Conservation (phyloP, 371 early-diverging fungal genomes). For the Mucor mucedo region DNA sequence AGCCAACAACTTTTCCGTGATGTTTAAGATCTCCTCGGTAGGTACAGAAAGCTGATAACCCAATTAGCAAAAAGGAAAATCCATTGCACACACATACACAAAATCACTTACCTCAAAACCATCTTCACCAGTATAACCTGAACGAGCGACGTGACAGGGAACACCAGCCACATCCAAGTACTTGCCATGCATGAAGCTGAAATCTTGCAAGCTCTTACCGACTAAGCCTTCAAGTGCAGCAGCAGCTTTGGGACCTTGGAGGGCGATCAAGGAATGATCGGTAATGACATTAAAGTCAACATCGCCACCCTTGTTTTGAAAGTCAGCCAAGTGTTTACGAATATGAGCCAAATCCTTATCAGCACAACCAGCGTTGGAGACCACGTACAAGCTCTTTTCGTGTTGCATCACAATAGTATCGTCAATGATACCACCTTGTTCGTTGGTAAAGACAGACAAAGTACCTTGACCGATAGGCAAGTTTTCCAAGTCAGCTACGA, state of each 20-base stretch:
- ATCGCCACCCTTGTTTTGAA: constrained; percentile 88
- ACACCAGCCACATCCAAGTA: constrained; percentile 78
- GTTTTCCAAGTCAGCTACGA: constrained; percentile 85
- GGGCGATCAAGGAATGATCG: constrained; percentile 86
- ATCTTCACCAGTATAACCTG: constrained; percentile 99
- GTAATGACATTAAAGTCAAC: constrained; percentile 85
- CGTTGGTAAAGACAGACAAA: constrained; percentile 93
- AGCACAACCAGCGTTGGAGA: constrained; percentile 97
- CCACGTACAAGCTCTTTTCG: constrained; percentile 83
- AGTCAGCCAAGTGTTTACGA: constrained; percentile 72
- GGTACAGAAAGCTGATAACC: constrained; percentile 80
- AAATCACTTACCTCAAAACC: constrained; percentile 87
- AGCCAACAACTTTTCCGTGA: constrained; percentile 77
- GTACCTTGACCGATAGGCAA: constrained; percentile 84
- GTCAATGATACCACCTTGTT: constrained; percentile 96
- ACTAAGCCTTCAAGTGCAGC: constrained; percentile 61
- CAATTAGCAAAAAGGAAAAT: not conserved
- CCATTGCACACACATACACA: not conserved
- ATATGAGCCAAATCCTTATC: constrained; percentile 95
- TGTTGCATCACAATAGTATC: constrained; percentile 95
- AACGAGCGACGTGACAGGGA: constrained; percentile 89
- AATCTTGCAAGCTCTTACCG: constrained; percentile 61
- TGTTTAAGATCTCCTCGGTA: constrained; percentile 62
- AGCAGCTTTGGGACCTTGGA: constrained; percentile 89
- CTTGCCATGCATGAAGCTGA: constrained; percentile 90